These are phyloP conservation scores for Cornus florida DNA, from an alignment of 148 eudicot species.

Conservation along the genomic window DNA sequence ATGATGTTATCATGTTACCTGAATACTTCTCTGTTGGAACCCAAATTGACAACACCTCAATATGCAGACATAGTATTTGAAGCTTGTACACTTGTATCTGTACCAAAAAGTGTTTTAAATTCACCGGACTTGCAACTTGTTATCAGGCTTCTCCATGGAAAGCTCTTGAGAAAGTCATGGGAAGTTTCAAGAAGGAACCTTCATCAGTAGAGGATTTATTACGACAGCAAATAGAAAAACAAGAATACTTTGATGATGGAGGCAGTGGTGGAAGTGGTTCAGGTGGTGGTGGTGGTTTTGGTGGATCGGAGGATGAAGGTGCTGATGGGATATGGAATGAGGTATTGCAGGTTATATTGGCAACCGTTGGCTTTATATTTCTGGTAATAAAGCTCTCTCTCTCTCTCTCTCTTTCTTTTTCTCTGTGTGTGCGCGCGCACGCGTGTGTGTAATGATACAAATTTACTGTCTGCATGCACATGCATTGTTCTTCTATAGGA, in stretches of 20 bases:
- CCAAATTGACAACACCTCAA: background rate
- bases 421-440: too few species aligned
- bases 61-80: background rate
- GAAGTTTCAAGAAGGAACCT: conserved; percentile 51
- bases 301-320: conserved; percentile 52
- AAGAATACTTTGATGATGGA: conserved; percentile 59
- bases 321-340: conserved; percentile 48
- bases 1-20: background rate
- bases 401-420: too few species aligned
- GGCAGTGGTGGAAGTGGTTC: conserved; percentile 38
- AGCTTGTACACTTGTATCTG: background rate
- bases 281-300: conserved; percentile 32
- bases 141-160: conserved; percentile 69
- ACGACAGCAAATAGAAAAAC: conserved; percentile 57
- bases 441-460: background rate
- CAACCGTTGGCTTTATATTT: conserved; percentile 63
- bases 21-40: background rate
- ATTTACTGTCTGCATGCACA: background rate
- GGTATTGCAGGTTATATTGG: conserved; percentile 55
- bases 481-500: too few species aligned
- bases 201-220: conserved; percentile 74
- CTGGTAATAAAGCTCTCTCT: conserved; percentile 43
- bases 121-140: background rate
- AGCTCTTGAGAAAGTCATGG: conserved; percentile 58
- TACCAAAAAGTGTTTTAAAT: background rate